Evolutionary conservation across 129 eudicot species (phyloP).

Genomic region (Cynara cardunculus): DNA sequence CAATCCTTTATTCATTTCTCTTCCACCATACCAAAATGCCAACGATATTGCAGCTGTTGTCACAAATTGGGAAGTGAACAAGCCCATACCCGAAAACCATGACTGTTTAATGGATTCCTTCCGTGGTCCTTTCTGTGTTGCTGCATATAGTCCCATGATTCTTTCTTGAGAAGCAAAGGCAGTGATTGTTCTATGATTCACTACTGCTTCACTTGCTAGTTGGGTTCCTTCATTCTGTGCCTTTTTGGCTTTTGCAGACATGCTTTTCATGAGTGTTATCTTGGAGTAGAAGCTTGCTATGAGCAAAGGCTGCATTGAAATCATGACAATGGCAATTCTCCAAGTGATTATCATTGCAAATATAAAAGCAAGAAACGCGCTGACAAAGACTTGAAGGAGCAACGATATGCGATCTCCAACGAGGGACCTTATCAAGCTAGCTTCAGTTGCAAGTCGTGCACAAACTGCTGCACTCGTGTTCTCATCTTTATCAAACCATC

Average conservation of each 20-base stretch:
- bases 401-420: slow-evolving; percentile 11
- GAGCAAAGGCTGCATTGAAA: slow-evolving; percentile 43
- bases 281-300: slow-evolving; percentile 43
- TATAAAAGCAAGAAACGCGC: slow-evolving; percentile 42
- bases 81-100: slow-evolving; percentile 48
- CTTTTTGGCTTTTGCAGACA: slow-evolving; percentile 40
- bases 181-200: slow-evolving; percentile 55
- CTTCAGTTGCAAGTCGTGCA: slow-evolving; percentile 15
- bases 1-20: slow-evolving; percentile 37
- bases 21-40: slow-evolving; percentile 61
- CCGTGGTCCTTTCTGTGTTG: slow-evolving; percentile 32
- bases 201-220: slow-evolving; percentile 57
- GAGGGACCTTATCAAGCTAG: slow-evolving; percentile 15
- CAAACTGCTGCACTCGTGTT: slow-evolving; percentile 26
- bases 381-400: slow-evolving; percentile 41
- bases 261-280: slow-evolving; percentile 34
- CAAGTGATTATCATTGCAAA: slow-evolving; percentile 38
- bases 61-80: slow-evolving; percentile 43
- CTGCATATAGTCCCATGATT: slow-evolving; percentile 34
- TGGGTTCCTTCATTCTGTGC: slow-evolving; percentile 55
- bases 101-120: slow-evolving; percentile 45
- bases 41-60: slow-evolving; percentile 34
- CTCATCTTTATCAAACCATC: slow-evolving; percentile 26
- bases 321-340: slow-evolving; percentile 46
- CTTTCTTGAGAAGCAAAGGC: slow-evolving; percentile 60